Evolutionary conservation across 1,139 yeast genomes (phyloP), one percentile per base, ranked within the genome.

Genomic region (Suhomyces wounanorum): DNA sequence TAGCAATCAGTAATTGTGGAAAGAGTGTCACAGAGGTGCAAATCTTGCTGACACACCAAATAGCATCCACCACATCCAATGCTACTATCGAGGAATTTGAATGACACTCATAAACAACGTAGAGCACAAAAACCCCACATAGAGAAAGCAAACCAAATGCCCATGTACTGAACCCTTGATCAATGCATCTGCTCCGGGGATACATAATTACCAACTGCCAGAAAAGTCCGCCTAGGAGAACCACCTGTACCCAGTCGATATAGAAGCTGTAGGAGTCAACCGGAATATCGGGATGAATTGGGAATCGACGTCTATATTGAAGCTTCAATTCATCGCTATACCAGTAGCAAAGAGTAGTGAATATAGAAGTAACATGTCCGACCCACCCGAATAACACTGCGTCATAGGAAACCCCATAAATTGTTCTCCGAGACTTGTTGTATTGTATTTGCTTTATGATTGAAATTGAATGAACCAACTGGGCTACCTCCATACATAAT

Each of bases 1-100:
- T 68, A 47, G 69, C 69, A 59, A 69, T 59, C 38, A 61, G 52
- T 6, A 68, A 45, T 45, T 73, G 76, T 1, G 79, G 77, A 3
- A 62, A 17, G 9, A 60, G 53, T 43, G 59, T 57, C 8, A 63
- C 28, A 9, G 57, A 26, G 16, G 51, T 55, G 0, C 59, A 31
- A 14, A 59, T 33, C 40, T 62, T 62, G n/a, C 61, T 54, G 0
- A 60, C 39, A 2, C 67, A 44, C 76, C 76, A 72, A 1, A 68
- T 8, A 35, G 50, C 62, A 38, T 70, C 75, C 3, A 66, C 55
- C 8, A 64, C 17, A 52, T 74, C 78, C 10, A 73, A 54, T 8
- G 53, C 39, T 25, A 30, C 33, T 6, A 45, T 21, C 3, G 49
- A 21, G 7, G 45, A 35, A 17, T 10, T 31, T 8, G 43, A 8